Evolutionary conservation across 352 stramenopile species (phyloP), one percentile per base, ranked within the genome.

Genomic region (Phytophthora nicotianae): DNA sequence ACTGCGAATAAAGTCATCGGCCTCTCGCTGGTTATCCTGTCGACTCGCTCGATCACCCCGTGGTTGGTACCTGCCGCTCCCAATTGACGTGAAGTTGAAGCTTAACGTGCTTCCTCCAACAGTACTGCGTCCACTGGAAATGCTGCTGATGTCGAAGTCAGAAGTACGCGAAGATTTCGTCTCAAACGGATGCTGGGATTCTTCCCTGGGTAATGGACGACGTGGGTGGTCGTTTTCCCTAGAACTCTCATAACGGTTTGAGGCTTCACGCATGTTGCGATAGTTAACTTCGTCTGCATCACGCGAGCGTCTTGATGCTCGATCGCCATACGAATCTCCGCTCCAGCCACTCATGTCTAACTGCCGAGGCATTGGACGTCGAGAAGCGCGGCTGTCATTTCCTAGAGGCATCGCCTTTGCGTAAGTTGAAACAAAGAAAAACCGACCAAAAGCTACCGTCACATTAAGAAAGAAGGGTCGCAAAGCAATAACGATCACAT

Each of bases 291-390:
- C 26, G 19, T 32, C n/a, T 14, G 24, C 11, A 0, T 50, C 23
- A 8, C 32, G 47, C 4, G 41, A 49, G 10, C 1, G 2, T 26
- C 20, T 33, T 14, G 27, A 26, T 38, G 20, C 23, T 11, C 20
- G 33, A 13, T 43, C 27, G n/a, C 4, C 16, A 49, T 42, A 2
- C 7, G 10, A 32, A 26, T 76, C 70, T 24, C 55, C 32, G 13
- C 52, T 66, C 74, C 74, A 87, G 43, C 69, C 56, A 24, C 60
- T 70, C 41, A 83, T 68, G 41, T 89, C 71, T 11, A 89, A 66
- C 53, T 85, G 77, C 19, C 80, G 71, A 10, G 80, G 80, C 33
- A 79, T 46, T 13, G 77, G 80, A 2, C 80, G 70, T 19, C 75
- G 70, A 50, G 77, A 52, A 8, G 63, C 41, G 7, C 59, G 62